Base-by-base conservation (phyloP, 495 filamentous ascomycete genomes). In the Penicillium desertorum region DNA sequence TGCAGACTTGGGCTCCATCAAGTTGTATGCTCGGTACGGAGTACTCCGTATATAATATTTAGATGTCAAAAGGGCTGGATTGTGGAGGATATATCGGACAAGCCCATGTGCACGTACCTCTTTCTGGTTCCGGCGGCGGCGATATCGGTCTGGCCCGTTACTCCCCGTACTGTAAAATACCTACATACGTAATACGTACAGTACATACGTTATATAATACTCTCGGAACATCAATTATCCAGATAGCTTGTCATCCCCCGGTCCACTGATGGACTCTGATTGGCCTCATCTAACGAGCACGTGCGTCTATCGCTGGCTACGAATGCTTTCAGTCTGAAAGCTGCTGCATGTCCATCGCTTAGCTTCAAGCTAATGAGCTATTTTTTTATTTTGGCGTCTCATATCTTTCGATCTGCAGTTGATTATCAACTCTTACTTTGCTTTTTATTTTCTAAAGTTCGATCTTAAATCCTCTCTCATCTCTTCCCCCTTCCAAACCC, bases 251-350 rank as follows among this genome's bases (percentile, higher is more conserved):
- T 39, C 22, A 25, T 19, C 12, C 16, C 11, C 30, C 30, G 11
- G 30, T 34, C 10, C 30, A 34, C 10, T 12, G 10, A 2, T 30
- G 12, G 27, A 5, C 41, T 44, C 17, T 55, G 43, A 55, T 55
- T 55, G 53, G 53, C 7, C 6, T 1, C 10, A 36, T 14, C 4
- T 6, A 36, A 16, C 49, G 20, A 53, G 57, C 57, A 60, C 58
- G 61, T 57, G 61, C 57, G 51, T 41, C 42, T 50, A 58, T 49
- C 25, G 47, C 39, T 58, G 46, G 41, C 30, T 58, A 19, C 32
- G 46, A 22, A 51, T 14, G 47, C 39, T 36, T 45, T 29, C 46
- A 25, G 25, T n/a, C 20, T 50, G n/a, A 3, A 34, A 59, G 51
- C 43, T 59, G n/a, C 54, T 30, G 34, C 49, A 32, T 16, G n/a